phyloP scores from a whole-genome alignment of 2,329 filamentous ascomycete genomes.

The Cytospora chrysosperma region DNA sequence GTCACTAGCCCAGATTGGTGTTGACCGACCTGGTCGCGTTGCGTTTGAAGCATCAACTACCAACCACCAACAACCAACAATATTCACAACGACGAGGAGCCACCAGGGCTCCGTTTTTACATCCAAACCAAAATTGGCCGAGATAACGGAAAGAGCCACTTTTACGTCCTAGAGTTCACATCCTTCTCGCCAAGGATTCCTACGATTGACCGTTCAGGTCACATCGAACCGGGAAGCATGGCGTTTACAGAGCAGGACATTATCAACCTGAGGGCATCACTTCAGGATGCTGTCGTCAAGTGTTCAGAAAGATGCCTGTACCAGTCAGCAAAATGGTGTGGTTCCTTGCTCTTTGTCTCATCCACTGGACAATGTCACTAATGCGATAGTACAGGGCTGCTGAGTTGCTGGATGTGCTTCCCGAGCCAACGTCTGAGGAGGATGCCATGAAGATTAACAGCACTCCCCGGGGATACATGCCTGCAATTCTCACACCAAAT shows the following conservation, averaged over 20 bases:
- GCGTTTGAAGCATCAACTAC: not conserved
- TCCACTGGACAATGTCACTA: not conserved
- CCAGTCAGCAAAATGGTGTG: conserved; percentile 92
- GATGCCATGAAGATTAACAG: conserved; percentile 52
- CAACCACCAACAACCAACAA: not conserved
- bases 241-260: conserved; percentile 55
- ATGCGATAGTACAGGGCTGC: conserved; percentile 66
- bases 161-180: not conserved
- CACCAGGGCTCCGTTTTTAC: not conserved
- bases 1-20: not conserved
- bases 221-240: conserved; percentile 39
- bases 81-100: not conserved
- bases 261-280: conserved; percentile 66
- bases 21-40: not conserved
- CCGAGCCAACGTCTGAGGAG: conserved; percentile 53
- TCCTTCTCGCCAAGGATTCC: not conserved
- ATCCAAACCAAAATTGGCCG: not conserved
- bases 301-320: conserved; percentile 95
- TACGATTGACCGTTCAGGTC: not conserved
- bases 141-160: not conserved
- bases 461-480: conserved; percentile 40
- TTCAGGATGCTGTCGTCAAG: conserved; percentile 83
- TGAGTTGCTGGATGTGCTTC: conserved; percentile 84
- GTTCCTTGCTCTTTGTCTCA: not conserved
- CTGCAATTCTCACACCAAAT: conserved; percentile 53